Conservation (phyloP, 2,329 filamentous ascomycete genomes). For the Tolypocladium tundrense region DNA sequence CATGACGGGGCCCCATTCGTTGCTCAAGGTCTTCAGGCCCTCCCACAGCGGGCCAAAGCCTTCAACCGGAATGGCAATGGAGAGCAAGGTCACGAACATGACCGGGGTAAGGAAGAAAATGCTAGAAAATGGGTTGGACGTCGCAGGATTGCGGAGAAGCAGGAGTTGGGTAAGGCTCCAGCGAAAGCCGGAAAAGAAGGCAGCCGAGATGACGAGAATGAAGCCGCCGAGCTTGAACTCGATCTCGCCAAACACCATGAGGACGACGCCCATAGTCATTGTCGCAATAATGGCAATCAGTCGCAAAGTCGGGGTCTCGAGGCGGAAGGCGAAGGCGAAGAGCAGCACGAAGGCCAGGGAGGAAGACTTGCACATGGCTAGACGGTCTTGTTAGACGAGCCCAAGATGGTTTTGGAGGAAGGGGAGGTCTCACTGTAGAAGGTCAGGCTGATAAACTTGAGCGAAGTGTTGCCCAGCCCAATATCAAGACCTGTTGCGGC, state of each 20-base stretch:
- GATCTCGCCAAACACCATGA: slow-evolving; percentile 97
- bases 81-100: slow-evolving; percentile 79
- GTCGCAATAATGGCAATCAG: slow-evolving; percentile 78
- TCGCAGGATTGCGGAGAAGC: slow-evolving; percentile 85
- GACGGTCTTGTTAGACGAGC: slow-evolving; percentile 10
- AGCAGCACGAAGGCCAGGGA: slow-evolving; percentile 88
- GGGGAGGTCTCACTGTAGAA: slow-evolving; percentile 64
- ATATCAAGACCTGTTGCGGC: slow-evolving; percentile 91
- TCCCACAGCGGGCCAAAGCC: slow-evolving; percentile 58
- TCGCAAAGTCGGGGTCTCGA: slow-evolving; percentile 79
- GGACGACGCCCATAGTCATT: slow-evolving; percentile 88
- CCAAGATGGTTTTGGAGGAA: neutral
- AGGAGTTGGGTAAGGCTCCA: slow-evolving; percentile 99
- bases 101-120: slow-evolving; percentile 96
- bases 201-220: slow-evolving; percentile 81
- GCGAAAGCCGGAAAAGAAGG: slow-evolving; percentile 91
- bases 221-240: slow-evolving; percentile 83
- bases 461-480: slow-evolving; percentile 86
- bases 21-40: slow-evolving; percentile 53
- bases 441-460: slow-evolving; percentile 92
- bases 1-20: slow-evolving; percentile 55
- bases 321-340: slow-evolving; percentile 87
- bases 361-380: slow-evolving; percentile 97
- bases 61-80: slow-evolving; percentile 79
- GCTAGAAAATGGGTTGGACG: slow-evolving; percentile 90